Conservation (phyloP, 2,329 filamentous ascomycete species). For the Diaporthe citri region DNA sequence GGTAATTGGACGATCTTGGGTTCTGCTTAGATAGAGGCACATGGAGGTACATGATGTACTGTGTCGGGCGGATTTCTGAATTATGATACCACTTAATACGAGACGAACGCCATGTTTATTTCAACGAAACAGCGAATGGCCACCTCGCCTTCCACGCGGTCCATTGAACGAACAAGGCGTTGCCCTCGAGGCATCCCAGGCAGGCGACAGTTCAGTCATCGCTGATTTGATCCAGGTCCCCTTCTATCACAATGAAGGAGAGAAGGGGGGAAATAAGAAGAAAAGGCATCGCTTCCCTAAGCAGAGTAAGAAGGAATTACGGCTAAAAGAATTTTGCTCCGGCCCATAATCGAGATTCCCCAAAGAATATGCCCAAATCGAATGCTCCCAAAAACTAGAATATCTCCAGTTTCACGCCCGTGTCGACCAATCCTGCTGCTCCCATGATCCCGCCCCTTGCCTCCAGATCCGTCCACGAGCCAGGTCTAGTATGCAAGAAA, state of each 20-base stretch:
- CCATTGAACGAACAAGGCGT: not conserved
- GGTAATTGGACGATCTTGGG: constrained; percentile 9
- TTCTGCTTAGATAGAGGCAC: constrained; percentile 11
- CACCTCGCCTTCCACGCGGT: not conserved
- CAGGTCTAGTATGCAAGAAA: constrained; percentile 26
- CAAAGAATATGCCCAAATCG: constrained; percentile 12
- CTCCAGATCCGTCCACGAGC: constrained; percentile 9
- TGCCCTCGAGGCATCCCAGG: not conserved
- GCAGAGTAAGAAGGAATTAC: constrained; percentile 22
- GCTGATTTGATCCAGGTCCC: not conserved
- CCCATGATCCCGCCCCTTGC: not conserved
- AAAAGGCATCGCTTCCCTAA: not conserved
- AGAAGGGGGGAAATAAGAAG: not conserved
- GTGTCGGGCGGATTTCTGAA: constrained; percentile 16
- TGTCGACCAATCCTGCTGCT: constrained; percentile 9
- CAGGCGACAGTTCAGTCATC: not conserved
- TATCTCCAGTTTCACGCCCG: not conserved
- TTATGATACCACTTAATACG: constrained; percentile 30
- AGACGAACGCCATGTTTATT: not conserved
- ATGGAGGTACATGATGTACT: not conserved
- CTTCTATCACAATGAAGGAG: not conserved
- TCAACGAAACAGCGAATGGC: not conserved
- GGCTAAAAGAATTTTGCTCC: constrained; percentile 4
- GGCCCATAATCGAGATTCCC: not conserved
- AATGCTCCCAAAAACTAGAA: constrained; percentile 16